Evolutionary conservation across 2,329 filamentous ascomycete species (phyloP).

Genomic region (Chaetomium olivaceum): DNA sequence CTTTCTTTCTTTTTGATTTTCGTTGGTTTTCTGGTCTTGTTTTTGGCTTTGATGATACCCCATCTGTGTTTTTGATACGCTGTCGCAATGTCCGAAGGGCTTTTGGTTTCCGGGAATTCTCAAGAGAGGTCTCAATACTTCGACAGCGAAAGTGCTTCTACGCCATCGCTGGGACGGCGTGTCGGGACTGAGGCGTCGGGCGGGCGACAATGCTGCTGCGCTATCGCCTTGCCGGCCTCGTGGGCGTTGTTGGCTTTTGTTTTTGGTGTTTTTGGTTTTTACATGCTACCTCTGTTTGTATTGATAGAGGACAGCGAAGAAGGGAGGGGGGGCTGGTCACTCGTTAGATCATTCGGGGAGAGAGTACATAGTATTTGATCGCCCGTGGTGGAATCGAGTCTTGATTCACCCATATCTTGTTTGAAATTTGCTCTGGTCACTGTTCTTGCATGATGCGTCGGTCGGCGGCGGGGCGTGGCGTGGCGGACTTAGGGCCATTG

Average conservation of each 20-base stretch:
- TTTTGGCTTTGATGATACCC: constrained; percentile 51
- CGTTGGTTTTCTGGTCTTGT: constrained; percentile 28
- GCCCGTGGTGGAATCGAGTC: constrained; percentile 22
- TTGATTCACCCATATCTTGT: constrained; percentile 40
- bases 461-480: too few relatives aligned
- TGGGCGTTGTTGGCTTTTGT: constrained; percentile 44
- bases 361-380: not conserved
- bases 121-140: constrained; percentile 37
- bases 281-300: not conserved
- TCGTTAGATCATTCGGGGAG: not conserved
- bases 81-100: constrained; percentile 39
- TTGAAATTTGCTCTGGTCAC: not conserved
- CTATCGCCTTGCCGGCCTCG: constrained; percentile 53
- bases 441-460: too few relatives aligned
- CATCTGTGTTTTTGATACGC: constrained; percentile 55
- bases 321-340: constrained; percentile 4
- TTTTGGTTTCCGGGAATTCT: constrained; percentile 15
- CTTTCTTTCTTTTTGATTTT: constrained; percentile 24
- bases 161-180: constrained; percentile 58
- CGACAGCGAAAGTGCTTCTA: constrained; percentile 58
- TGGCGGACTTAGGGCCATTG: too few relatives aligned
- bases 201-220: constrained; percentile 55
- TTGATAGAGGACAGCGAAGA: not conserved
- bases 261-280: constrained; percentile 27
- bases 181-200: constrained; percentile 47